Conservation (phyloP, 1,284 basidiomycete genomes). For the Rhizoctonia solani region DNA sequence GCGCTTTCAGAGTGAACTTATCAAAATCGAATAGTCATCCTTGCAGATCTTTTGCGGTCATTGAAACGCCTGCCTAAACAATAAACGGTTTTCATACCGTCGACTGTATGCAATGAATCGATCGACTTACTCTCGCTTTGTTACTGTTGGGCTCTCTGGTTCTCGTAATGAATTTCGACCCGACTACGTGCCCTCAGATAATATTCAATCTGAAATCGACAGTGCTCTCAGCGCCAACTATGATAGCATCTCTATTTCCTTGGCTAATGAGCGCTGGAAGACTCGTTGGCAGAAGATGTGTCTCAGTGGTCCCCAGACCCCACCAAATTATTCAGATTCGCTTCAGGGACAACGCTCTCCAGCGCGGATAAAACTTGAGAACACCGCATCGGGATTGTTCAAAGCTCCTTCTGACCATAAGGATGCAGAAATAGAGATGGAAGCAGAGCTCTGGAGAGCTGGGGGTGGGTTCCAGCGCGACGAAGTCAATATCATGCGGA, state of each 20-base stretch:
- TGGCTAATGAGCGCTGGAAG: constrained; percentile 87
- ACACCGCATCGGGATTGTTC: constrained; percentile 31
- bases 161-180: background rate
- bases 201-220: constrained; percentile 14
- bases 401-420: constrained; percentile 44
- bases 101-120: constrained; percentile 33
- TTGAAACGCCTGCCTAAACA: too few relatives aligned
- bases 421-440: constrained; percentile 50
- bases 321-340: background rate
- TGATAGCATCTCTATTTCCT: constrained; percentile 73
- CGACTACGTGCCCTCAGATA: constrained; percentile 16
- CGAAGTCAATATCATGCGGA: constrained; percentile 86
- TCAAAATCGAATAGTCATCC: too few relatives aligned
- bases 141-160: background rate
- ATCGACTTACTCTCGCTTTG: constrained; percentile 24
- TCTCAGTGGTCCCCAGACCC: constrained; percentile 58
- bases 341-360: constrained; percentile 37
- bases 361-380: constrained; percentile 35
- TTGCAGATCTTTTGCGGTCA: too few relatives aligned
- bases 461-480: constrained; percentile 77
- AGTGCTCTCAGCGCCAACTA: constrained; percentile 49
- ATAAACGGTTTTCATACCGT: too few relatives aligned
- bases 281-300: constrained; percentile 90
- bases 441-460: constrained; percentile 86
- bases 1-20: too few relatives aligned